These are phyloP conservation scores for Pseudonitzschia multiseries DNA, from an alignment of 108 stramenopile species.

Conservation along the genomic window DNA sequence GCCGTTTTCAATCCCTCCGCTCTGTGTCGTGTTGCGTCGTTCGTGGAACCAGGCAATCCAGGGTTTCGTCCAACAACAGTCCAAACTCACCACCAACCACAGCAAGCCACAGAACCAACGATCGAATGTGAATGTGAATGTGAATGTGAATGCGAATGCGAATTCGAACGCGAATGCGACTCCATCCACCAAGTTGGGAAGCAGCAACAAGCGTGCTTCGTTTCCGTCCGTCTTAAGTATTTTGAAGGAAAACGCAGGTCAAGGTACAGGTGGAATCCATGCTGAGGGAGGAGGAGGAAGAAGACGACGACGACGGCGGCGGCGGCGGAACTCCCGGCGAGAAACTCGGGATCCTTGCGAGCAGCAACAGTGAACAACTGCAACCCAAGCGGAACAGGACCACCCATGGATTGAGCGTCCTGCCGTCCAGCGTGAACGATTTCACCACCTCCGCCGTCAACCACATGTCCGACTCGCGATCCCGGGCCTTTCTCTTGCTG, in stretches of 20 bases:
- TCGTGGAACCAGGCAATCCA: constrained; percentile 25
- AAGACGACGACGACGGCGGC: neutral
- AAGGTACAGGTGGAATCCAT: constrained; percentile 22
- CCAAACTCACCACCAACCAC: neutral
- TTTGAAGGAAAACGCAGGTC: constrained; percentile 28
- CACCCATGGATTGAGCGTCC: constrained; percentile 22
- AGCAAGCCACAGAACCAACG: neutral
- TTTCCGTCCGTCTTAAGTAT: constrained; percentile 33
- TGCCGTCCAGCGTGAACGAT: constrained; percentile 32
- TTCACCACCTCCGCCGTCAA: constrained; percentile 26
- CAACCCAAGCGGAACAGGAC: neutral
- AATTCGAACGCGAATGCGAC: too few species aligned
- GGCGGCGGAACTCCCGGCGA: too few species aligned
- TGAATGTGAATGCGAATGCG: too few species aligned
- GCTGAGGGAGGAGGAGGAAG: neutral
- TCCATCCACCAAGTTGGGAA: neutral
- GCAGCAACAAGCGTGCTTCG: constrained; percentile 7
- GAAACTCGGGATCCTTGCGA: neutral
- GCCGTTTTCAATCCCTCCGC: neutral
- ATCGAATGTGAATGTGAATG: too few species aligned
- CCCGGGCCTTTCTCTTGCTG: constrained; percentile 42
- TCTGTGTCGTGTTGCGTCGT: constrained; percentile 20
- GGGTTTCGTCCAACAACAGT: constrained; percentile 1
- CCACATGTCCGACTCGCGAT: constrained; percentile 24
- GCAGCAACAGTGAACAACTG: neutral